Percentiles rank a stretch among this genome's conserved stretches.
Conservation (phyloP, 1,284 basidiomycete genomes). For the Ganoderma lingzhi region DNA sequence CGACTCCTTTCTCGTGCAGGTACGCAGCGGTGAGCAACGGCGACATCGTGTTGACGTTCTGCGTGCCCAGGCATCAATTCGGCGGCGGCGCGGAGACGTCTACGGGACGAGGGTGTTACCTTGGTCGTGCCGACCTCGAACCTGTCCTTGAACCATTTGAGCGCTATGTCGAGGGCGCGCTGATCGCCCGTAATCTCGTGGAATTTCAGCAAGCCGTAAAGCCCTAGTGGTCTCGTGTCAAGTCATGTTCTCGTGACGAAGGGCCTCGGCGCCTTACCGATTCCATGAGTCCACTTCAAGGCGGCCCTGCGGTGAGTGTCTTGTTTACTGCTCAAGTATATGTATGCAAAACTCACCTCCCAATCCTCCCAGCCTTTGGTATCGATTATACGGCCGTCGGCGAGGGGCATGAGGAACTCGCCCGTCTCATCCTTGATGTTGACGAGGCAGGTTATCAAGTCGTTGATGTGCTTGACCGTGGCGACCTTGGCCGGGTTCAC, state of each 20-base stretch:
- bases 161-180: slow-evolving; percentile 54
- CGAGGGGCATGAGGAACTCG: slow-evolving; percentile 61
- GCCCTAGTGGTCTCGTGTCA: slow-evolving; percentile 37
- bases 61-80: not conserved
- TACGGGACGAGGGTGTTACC: not conserved
- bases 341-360: slow-evolving; percentile 50
- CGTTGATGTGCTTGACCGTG: slow-evolving; percentile 49
- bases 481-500: slow-evolving; percentile 38
- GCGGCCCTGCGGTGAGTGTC: not conserved
- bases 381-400: slow-evolving; percentile 67
- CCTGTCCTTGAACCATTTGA: slow-evolving; percentile 64
- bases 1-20: slow-evolving; percentile 52
- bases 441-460: slow-evolving; percentile 62
- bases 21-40: slow-evolving; percentile 66
- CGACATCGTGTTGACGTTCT: slow-evolving; percentile 75
- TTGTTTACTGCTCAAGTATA: not conserved
- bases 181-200: slow-evolving; percentile 54
- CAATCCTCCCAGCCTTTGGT: slow-evolving; percentile 75
- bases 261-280: slow-evolving; percentile 40
- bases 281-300: slow-evolving; percentile 65
- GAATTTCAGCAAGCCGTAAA: slow-evolving; percentile 56
- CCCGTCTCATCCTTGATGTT: slow-evolving; percentile 68
- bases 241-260: slow-evolving; percentile 13
- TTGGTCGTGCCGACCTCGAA: slow-evolving; percentile 67
- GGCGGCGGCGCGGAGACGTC: not conserved